Evolutionary conservation across 2,329 filamentous ascomycete species (phyloP), one percentile per base, ranked within the genome.

Genomic region (Penicillium glabrum): DNA sequence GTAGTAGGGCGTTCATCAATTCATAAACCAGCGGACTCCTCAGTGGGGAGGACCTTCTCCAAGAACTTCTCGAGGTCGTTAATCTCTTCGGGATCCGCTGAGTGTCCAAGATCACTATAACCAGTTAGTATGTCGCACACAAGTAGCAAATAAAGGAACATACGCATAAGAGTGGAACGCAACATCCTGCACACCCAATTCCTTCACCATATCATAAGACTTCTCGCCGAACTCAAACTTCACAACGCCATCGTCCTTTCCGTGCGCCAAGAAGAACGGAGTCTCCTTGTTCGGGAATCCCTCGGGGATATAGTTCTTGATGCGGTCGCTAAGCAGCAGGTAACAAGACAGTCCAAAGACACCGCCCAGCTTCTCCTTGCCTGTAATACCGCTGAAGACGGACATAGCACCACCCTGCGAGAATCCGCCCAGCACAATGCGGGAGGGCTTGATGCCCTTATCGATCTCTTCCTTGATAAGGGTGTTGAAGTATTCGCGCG

Each of bases 181-280:
- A 5, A 95, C 88, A 54, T 88, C 57, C 47, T 72, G 81, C 72
- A 87, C 89, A 1, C 90, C 91, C 73, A 88, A 76, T 39, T 84
- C 82, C 73, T 85, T 87, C 51, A 98, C 76, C 57, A 82, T 72
- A 41, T 90, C 82, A 3, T 83, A 85, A 24, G 89, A 91, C 74
- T 80, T 72, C 71, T 85, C 76, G 14, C 90, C 93, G 74, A 89
- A 88, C 54, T 83, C 77, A 44, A 86, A 83, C 64, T 81, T 82
- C 9, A 97, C 89, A 3, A 96, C 78, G 14, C 82, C 82, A 73
- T 99, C 93, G 1, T 77, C 77, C 59, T 87, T 83, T n/a, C 95
- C 95, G 67, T 98, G 95, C 13, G 85, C 91, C 87, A 97, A 89
- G 75, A 95, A 90, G 61, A 98, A 86, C 1, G 90, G 89, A 1